Percentiles rank a stretch among this genome's conserved stretches.
Conservation (phyloP, 768 basidiomycete genomes). For the Dioszegia crocea region DNA sequence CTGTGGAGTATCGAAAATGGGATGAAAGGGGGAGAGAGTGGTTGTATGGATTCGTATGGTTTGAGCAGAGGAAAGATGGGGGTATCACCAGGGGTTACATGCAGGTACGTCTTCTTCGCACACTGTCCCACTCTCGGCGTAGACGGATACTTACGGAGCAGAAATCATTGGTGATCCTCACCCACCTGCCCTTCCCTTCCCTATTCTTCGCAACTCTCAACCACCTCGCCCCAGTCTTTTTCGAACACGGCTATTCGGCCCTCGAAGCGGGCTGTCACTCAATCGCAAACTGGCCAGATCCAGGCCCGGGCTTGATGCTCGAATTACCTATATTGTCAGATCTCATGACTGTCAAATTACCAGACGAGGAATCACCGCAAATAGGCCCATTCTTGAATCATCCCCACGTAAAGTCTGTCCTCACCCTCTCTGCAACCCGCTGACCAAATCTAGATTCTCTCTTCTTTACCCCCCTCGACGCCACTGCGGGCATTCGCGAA, state of each 20-base stretch:
- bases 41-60: constrained; percentile 50
- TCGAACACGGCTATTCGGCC: constrained; percentile 68
- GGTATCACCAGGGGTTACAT: constrained; percentile 47
- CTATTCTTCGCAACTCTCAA: constrained; percentile 67
- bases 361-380: constrained; percentile 71
- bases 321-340: constrained; percentile 82
- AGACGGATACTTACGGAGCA: constrained; percentile 35
- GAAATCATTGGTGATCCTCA: constrained; percentile 76
- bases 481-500: constrained; percentile 47
- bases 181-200: constrained; percentile 73
- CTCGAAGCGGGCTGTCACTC: constrained; percentile 81
- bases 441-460: constrained; percentile 37
- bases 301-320: constrained; percentile 61
- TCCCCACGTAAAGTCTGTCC: neutral
- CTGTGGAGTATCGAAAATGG: constrained; percentile 49
- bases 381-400: constrained; percentile 50
- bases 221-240: constrained; percentile 66
- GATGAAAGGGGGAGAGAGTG: constrained; percentile 48
- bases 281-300: constrained; percentile 76
- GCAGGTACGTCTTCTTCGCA: constrained; percentile 37
- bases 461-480: constrained; percentile 45
- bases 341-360: constrained; percentile 68
- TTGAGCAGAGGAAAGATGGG: constrained; percentile 45
- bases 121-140: neutral
- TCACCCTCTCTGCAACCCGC: neutral